Base-by-base conservation (phyloP, 2,329 filamentous ascomycete species). In the Rhynchosporium secalis region DNA sequence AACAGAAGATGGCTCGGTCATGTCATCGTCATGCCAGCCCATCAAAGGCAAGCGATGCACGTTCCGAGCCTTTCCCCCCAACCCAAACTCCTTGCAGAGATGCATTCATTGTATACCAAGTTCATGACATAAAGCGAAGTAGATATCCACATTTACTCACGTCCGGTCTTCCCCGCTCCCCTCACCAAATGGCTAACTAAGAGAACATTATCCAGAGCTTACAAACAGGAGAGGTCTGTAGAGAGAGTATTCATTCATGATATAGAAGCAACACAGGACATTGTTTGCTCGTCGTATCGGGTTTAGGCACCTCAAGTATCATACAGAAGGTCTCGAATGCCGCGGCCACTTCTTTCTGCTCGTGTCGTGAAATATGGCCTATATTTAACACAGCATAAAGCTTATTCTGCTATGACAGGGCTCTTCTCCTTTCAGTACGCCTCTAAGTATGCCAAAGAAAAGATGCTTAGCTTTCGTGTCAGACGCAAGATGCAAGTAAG, bases 11-110 rank as follows among this genome's bases (percentile, higher is more conserved):
- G 49, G 49, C 15, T 52, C 33, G 8, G 33, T 54, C 38, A 41
- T 54, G 51, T 54, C 36, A 54, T 54, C 20, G 38, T 12, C 36
- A 36, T 54, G 36, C 51, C 33, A 38, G 49, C 43, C n/a, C 43
- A 38, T 33, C 33, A 31, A 52, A 20, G 31, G 38, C 49, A 52
- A 36, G 51, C 20, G 51, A 41, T 54, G 33, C 51, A 54, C 38
- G 51, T 38, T 31, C n/a, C 10, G 48, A 52, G 48, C 33, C 48
- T 20, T 38, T 38, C 31, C n/a, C 29, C 29, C 20, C 33, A 31
- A 49, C 15, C 48, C 33, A 20, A 38, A 3, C 31, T 38, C 43
- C 13, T 36, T 36, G 36, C 38, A 54, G 33, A 41, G 36, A 38
- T 33, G 49, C 38, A 52, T 52, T 40, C 12, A n/a, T 20, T 20